phyloP scores from a whole-genome alignment of 176 grass and related monocot species.

The Elymus sibiricus region DNA sequence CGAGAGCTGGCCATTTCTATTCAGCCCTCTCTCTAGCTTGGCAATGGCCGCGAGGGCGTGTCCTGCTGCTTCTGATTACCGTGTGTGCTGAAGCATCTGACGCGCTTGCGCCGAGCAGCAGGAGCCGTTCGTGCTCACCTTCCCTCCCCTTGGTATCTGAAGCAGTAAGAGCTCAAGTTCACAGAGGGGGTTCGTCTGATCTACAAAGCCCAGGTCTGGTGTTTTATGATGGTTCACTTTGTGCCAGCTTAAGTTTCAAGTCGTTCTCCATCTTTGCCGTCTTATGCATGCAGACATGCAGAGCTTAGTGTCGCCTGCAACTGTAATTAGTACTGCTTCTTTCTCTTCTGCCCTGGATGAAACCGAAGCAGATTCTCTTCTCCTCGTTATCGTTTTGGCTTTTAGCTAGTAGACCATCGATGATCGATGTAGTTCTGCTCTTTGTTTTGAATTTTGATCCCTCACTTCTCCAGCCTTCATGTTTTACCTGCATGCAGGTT shows the following conservation, averaged over 20 bases:
- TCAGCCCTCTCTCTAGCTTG: neutral
- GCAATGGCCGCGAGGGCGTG: neutral
- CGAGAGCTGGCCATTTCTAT: slow-evolving; percentile 24
- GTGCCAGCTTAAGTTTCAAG: neutral
- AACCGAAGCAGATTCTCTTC: neutral
- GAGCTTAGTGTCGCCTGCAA: neutral
- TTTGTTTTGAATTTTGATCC: neutral
- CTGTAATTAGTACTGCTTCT: neutral
- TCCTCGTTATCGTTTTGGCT: neutral
- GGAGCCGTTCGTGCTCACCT: neutral
- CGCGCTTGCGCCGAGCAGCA: neutral
- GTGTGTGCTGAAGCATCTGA: slow-evolving; percentile 14
- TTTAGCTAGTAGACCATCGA: neutral
- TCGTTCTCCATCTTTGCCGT: neutral
- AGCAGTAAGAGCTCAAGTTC: slow-evolving; percentile 2
- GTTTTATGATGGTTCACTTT: neutral
- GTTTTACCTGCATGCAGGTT: neutral
- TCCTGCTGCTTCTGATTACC: neutral
- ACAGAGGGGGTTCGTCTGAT: slow-evolving; percentile 14
- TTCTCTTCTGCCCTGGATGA: neutral
- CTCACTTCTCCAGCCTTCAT: neutral
- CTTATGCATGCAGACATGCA: neutral
- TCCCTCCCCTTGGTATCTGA: neutral
- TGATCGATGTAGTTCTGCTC: neutral
- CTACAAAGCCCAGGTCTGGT: neutral